phyloP scores from a whole-genome alignment of 805 yeast species.

The Ogataea degrootiae region DNA sequence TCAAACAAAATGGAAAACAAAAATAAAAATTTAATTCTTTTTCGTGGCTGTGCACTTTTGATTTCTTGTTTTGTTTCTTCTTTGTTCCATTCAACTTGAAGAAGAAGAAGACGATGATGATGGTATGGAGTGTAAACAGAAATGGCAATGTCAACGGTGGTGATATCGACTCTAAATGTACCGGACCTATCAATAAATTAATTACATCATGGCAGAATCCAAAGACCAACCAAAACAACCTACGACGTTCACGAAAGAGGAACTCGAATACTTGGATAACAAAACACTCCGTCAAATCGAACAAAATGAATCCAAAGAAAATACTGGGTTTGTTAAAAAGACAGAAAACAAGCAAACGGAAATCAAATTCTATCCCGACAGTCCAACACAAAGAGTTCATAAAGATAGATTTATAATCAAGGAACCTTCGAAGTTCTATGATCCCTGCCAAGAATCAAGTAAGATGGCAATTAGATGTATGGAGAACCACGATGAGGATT shows the following conservation, averaged over 20 bases:
- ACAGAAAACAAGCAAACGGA: slow-evolving; percentile 40
- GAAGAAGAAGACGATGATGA: too few species aligned
- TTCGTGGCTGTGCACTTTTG: not conserved
- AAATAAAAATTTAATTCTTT: not conserved
- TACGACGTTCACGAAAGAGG: slow-evolving; percentile 12
- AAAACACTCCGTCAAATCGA: slow-evolving; percentile 22
- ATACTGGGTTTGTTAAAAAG: slow-evolving; percentile 48
- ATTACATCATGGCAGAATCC: not conserved
- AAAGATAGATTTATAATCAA: slow-evolving; percentile 66
- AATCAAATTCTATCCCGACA: slow-evolving; percentile 77
- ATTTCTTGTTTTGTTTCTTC: too few species aligned
- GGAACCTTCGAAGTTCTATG: slow-evolving; percentile 79
- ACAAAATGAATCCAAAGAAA: slow-evolving; percentile 15
- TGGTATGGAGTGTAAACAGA: too few species aligned
- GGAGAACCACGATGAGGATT: slow-evolving; percentile 70
- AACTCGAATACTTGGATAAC: slow-evolving; percentile 20
- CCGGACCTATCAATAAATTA: not conserved
- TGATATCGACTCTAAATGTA: not conserved
- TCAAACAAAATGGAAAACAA: not conserved
- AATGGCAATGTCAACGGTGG: not conserved
- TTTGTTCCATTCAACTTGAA: too few species aligned
- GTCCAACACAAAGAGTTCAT: slow-evolving; percentile 70
- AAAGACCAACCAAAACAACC: not conserved
- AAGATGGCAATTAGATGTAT: slow-evolving; percentile 83
- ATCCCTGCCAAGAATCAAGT: slow-evolving; percentile 89